A percentile compares a stretch with the other conserved stretches of the same genome.
Evolutionary conservation across 345 rosid genomes (phyloP).

Genomic region (Pistacia integerrima): DNA sequence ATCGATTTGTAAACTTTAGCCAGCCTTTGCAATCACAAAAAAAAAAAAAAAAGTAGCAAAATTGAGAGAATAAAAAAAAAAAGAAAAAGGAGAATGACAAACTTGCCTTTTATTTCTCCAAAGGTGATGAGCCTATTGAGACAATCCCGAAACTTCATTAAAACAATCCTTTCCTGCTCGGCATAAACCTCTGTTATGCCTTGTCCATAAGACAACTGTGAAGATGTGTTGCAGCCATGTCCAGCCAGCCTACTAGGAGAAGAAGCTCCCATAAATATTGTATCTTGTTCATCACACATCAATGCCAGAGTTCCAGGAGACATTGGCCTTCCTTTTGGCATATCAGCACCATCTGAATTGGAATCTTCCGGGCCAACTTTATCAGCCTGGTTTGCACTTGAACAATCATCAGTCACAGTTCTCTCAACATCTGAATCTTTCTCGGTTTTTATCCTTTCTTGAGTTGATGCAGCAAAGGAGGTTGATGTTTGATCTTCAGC

Average conservation of each 20-base stretch:
- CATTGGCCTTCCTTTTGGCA: slow-evolving; percentile 73
- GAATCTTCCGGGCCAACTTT: slow-evolving; percentile 52
- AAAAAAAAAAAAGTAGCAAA: neutral
- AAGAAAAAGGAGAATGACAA: slow-evolving; percentile 12
- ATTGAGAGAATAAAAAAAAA: neutral
- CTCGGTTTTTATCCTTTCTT: slow-evolving; percentile 49
- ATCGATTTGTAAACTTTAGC: slow-evolving; percentile 1
- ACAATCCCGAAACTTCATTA: slow-evolving; percentile 83
- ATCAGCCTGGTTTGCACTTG: slow-evolving; percentile 54
- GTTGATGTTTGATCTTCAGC: slow-evolving; percentile 49
- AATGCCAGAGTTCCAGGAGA: slow-evolving; percentile 98
- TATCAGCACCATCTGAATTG: slow-evolving; percentile 56
- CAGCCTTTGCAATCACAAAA: neutral
- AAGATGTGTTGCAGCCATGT: slow-evolving; percentile 49
- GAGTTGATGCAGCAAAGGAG: slow-evolving; percentile 57
- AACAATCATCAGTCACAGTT: slow-evolving; percentile 51
- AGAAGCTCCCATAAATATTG: slow-evolving; percentile 73
- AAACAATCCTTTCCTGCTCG: slow-evolving; percentile 81
- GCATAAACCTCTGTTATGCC: slow-evolving; percentile 64
- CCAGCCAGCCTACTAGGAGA: slow-evolving; percentile 59
- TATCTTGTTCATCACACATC: slow-evolving; percentile 97
- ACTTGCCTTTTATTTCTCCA: slow-evolving; percentile 85
- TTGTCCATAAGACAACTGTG: slow-evolving; percentile 53
- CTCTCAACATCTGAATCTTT: slow-evolving; percentile 51
- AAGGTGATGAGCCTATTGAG: slow-evolving; percentile 80